A percentile compares a stretch with the other conserved stretches of the same genome.
Evolutionary conservation across 495 filamentous ascomycete species (phyloP).

Genomic region (Lasiosphaeris hirsuta): DNA sequence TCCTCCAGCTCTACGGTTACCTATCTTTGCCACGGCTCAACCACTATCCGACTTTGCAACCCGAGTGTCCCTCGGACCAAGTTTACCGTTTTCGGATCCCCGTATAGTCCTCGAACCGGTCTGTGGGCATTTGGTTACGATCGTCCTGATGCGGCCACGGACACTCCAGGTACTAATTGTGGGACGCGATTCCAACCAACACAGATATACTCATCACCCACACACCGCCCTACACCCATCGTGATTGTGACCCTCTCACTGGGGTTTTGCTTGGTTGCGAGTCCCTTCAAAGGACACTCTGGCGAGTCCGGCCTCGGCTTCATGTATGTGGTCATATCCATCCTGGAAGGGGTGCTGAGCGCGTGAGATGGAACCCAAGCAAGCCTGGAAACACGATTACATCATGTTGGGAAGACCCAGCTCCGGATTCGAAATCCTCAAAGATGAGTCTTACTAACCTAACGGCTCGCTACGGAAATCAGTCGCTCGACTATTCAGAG

Average conservation of each 20-base stretch:
- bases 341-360: conserved; percentile 56
- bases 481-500: conserved; percentile 29
- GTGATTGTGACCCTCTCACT: conserved; percentile 56
- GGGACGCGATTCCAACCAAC: conserved; percentile 60
- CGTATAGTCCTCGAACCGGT: conserved; percentile 60
- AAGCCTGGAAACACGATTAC: background rate
- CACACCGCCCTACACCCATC: conserved; percentile 69
- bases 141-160: conserved; percentile 22
- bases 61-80: conserved; percentile 58
- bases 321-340: conserved; percentile 93
- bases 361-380: conserved; percentile 49
- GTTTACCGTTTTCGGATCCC: conserved; percentile 76
- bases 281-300: conserved; percentile 63
- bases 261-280: conserved; percentile 58
- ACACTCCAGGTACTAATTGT: conserved; percentile 35
- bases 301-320: conserved; percentile 72
- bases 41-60: conserved; percentile 53
- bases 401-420: conserved; percentile 36
- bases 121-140: conserved; percentile 73
- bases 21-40: conserved; percentile 62
- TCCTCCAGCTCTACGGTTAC: conserved; percentile 54
- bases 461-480: conserved; percentile 29
- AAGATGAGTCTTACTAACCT: conserved; percentile 46
- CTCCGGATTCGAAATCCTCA: conserved; percentile 29
- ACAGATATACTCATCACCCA: conserved; percentile 87